Percentiles rank a stretch among this genome's conserved stretches.
These are phyloP conservation scores for Penicillium steckii DNA, from an alignment of 495 filamentous ascomycete species.

Conservation along the genomic window DNA sequence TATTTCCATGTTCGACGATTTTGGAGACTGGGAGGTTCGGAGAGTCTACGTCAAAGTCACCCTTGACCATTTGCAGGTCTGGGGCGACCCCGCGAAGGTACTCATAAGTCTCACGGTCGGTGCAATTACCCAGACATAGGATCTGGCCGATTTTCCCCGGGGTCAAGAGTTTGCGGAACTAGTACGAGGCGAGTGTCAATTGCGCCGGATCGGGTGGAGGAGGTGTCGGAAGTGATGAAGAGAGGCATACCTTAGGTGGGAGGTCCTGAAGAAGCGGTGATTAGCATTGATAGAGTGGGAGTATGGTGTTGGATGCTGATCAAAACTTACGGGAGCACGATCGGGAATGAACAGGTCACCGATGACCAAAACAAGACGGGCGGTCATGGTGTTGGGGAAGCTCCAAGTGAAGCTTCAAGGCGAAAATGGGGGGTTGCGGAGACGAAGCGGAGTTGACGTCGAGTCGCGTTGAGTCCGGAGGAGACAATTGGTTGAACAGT, in stretches of 20 bases:
- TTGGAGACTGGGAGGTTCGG: conserved; percentile 87
- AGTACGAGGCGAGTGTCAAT: conserved; percentile 1
- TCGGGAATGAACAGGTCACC: conserved; percentile 98
- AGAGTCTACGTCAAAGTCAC: conserved; percentile 90
- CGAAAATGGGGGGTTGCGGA: neutral
- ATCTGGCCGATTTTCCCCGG: conserved; percentile 98
- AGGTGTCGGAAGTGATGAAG: neutral
- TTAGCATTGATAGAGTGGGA: conserved; percentile 1
- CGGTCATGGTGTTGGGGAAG: conserved; percentile 56
- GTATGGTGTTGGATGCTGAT: neutral
- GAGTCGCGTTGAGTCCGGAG: too few species aligned
- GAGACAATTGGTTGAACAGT: neutral
- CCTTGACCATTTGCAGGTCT: conserved; percentile 93
- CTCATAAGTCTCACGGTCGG: conserved; percentile 89
- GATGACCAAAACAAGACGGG: conserved; percentile 83
- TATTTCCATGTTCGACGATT: conserved; percentile 88
- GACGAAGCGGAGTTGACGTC: neutral
- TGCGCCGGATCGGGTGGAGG: neutral
- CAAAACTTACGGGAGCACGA: conserved; percentile 68
- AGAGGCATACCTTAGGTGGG: conserved; percentile 70
- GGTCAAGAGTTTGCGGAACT: conserved; percentile 98
- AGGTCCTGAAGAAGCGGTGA: conserved; percentile 70
- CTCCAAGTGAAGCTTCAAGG: neutral
- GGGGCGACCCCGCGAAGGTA: conserved; percentile 89
- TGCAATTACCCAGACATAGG: conserved; percentile 95